Evolutionary conservation across 176 grass and related monocot species (phyloP).

Genomic region (Phoenix dactylifera): DNA sequence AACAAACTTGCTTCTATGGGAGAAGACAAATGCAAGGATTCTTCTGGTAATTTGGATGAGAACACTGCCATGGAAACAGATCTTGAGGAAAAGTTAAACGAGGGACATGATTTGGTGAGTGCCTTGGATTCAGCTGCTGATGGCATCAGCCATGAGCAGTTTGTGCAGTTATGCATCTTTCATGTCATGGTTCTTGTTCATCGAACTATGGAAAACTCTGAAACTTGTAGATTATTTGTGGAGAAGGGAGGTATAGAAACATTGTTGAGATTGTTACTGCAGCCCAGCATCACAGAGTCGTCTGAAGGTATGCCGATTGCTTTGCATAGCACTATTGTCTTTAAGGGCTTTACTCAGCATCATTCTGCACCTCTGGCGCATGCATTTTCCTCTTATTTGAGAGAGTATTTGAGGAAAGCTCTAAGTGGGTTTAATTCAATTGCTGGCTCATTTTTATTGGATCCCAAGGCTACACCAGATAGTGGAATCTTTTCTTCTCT

Average conservation of each 20-base stretch:
- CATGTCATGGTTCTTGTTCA: slow-evolving; percentile 97
- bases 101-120: slow-evolving; percentile 71
- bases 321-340: slow-evolving; percentile 96
- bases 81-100: slow-evolving; percentile 42
- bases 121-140: slow-evolving; percentile 46
- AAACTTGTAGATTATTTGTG: slow-evolving; percentile 96
- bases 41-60: slow-evolving; percentile 41
- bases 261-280: slow-evolving; percentile 74
- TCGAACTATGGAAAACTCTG: slow-evolving; percentile 94
- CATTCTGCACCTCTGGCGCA: slow-evolving; percentile 89
- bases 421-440: slow-evolving; percentile 51
- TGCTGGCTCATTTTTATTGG: slow-evolving; percentile 39
- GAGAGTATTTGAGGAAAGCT: slow-evolving; percentile 70
- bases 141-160: slow-evolving; percentile 67
- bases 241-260: slow-evolving; percentile 77
- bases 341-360: slow-evolving; percentile 96
- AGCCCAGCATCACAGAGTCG: slow-evolving; percentile 92
- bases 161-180: slow-evolving; percentile 86
- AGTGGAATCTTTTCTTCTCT: slow-evolving; percentile 57
- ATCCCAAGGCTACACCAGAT: slow-evolving; percentile 18
- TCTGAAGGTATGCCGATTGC: slow-evolving; percentile 99
- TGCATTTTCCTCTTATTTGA: slow-evolving; percentile 73
- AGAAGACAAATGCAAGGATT: slow-evolving; percentile 41
- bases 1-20: slow-evolving; percentile 54
- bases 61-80: slow-evolving; percentile 93